Evolutionary conservation across 2,329 filamentous ascomycete species (phyloP), one percentile per base, ranked within the genome.

Genomic region (Emmonsia crescens): DNA sequence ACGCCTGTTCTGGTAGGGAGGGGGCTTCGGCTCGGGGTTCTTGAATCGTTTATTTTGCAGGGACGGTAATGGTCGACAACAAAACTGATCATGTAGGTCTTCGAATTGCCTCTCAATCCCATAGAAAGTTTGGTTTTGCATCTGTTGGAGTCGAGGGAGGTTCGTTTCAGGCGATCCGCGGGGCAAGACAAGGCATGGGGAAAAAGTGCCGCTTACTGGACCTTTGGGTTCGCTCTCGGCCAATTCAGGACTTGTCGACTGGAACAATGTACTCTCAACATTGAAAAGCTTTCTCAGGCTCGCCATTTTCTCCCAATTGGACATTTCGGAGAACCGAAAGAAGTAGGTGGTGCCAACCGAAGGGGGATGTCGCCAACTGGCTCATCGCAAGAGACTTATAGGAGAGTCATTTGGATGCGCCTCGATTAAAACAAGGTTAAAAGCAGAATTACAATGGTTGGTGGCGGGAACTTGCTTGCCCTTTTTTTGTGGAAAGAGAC

Each of bases 71-170:
- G 72, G 68, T 40, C 72, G 67, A 33, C 69, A 61, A 58, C 68
- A 68, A 49, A 76, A 67, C 46, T 71, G 68, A 31, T 74, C 70
- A 62, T 76, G 73, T 59, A 75, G 65, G 64, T 72, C 68, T 62
- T 76, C 73, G 59, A 75, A 74, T 61, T 77, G 72, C 61, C 69
- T 72, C 54, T 76, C 74, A 48, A 77, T 73, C 19, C 70, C 70
- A n/a, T 73, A 68, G 63, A 73, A 76, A 52, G 72, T 69, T 52
- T 69, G 68, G 33, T 60, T 61, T 12, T 69, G 68, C 55, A 69
- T 67, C 59, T 71, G 66, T 51, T 69, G 61, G n/a, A 62, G 63
- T 31, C 63, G 65, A 27, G 68, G 63, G 38, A 52, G 54, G 24
- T 58, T 61, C 27, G n/a, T 24, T 38, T 63, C 57, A 8, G 62